Percentiles rank a stretch among this genome's conserved stretches.
These are phyloP conservation scores for Saposhnikovia divaricata DNA, from an alignment of 129 eudicot species.

Conservation along the genomic window DNA sequence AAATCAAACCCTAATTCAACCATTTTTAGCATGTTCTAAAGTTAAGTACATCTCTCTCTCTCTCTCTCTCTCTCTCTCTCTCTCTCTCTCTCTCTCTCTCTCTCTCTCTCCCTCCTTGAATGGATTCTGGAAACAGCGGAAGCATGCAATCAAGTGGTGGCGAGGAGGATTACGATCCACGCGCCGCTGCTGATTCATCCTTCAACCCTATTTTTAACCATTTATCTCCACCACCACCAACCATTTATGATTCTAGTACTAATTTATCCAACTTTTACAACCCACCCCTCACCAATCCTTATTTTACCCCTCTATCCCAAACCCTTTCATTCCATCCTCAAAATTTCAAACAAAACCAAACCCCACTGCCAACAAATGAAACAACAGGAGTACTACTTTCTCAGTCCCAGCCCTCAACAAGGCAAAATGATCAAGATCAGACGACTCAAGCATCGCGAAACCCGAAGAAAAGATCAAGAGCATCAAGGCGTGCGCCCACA, in stretches of 20 bases:
- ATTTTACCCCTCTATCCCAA: slow-evolving; percentile 10
- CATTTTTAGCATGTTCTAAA: not conserved
- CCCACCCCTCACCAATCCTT: slow-evolving; percentile 15
- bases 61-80: not conserved
- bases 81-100: not conserved
- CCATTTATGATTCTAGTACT: slow-evolving; percentile 30
- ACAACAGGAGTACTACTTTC: not conserved
- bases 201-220: slow-evolving; percentile 16
- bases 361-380: not conserved
- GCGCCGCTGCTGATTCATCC: slow-evolving; percentile 30
- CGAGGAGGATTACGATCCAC: slow-evolving; percentile 62
- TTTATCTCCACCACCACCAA: slow-evolving; percentile 17
- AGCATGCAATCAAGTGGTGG: slow-evolving; percentile 67
- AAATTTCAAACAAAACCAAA: not conserved
- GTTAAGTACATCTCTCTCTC: not conserved
- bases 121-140: slow-evolving; percentile 76
- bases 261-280: slow-evolving; percentile 20
- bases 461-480: slow-evolving; percentile 80
- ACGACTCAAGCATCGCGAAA: slow-evolving; percentile 21
- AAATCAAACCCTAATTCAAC: not conserved
- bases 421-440: not conserved
- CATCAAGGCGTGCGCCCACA: slow-evolving; percentile 80
- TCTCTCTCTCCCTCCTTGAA: not conserved
- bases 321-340: slow-evolving; percentile 5
- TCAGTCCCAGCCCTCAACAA: not conserved